Base-by-base conservation (phyloP, 2,329 filamentous ascomycete genomes). In the Aspergillus quadrilineatus region DNA sequence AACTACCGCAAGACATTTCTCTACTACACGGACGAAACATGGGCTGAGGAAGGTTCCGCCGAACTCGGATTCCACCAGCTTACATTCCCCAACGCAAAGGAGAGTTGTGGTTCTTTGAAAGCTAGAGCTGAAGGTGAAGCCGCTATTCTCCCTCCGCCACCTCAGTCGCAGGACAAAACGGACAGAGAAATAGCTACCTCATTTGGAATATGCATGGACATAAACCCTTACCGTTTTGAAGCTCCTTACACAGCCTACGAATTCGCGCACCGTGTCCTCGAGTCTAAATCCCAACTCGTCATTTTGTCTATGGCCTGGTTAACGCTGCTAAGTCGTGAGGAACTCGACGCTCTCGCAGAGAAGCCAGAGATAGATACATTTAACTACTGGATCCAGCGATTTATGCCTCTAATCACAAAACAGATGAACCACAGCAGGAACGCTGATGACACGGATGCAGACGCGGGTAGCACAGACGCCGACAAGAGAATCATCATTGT, bases 1-100 rank as follows among this genome's bases (percentile, higher is more conserved):
- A 85, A 86, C 65, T 86, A 87, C 70, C 81, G 84, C 60, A 88
- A 88, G 68, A 78, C 78, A 9, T 86, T 86, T 63, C 79, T 88
- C 58, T 88, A 86, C 74, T 86, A 85, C 70, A 87, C 85, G 6
- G 85, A 88, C 63, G 85, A 86, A 64, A 83, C 81, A 1, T 88
- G 85, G 85, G 83, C 85, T 2, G 65, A 74, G 14, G 82, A 85
- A 72, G 81, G 81, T 2, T 60, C 65, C 45, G 65, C 67, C n/a
- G 66, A 68, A 50, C 64, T 65, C 50, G 67, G 73, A 17, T 74
- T 68, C 39, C 64, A 63, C 29, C 60, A 67, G 32, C 63, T 75
- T 28, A 57, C 56, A 4, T 50, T 50, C 36, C 47, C 47, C n/a
- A 22, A n/a, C 4, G 6, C 39, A 17, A 14, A 7, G n/a, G 22